Base-by-base conservation (phyloP, 306 rosid genomes). In the Cucumis cinereus region DNA sequence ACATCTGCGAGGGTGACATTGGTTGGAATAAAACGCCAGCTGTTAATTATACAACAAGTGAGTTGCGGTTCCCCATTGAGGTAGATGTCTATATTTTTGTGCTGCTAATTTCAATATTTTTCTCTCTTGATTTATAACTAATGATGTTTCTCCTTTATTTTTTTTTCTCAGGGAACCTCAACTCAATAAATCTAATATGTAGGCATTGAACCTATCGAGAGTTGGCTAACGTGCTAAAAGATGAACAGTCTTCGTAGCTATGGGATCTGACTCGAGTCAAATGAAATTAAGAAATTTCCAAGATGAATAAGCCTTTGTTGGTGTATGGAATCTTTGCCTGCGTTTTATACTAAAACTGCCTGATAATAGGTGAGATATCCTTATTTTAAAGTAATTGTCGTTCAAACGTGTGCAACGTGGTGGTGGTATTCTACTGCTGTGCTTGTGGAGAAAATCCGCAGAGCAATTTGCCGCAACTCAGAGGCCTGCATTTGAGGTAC, bases 1-100 rank as follows among this genome's bases (percentile, higher is more conserved):
- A 64, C 73, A 67, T 67, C 73, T 67, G 73, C 73, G 12, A 41
- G 54, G 73, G 43, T 66, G 53, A n/a, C 52, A 40, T 67, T 67
- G 73, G 54, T 67, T 40, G 53, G 73, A 67, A 10, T 36, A 22
- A 41, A 67, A 41, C 13, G 11, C 55, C 53, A 7, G 54, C 30
- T 22, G 54, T 35, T 41, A 20, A n/a, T 41, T 67, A 4, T 24
- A 67, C 54, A 67, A 5, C 33, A 41, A 41, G 22, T 41, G 73
- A 64, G 72, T 64, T 64, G 72, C 17, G 11, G 73, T 20, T 67
- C 35, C 33, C 10, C 12, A 20, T 67, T 13, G 54, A 67, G 73
- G 73, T 67, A 67, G 28, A 36, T 38, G 40, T 60, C 54, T 67
- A 2, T 23, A 41, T 41, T 67, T 23, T 22, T 67, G 19, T 67